Base-by-base conservation (phyloP, 1,284 basidiomycete species). In the Rhodotorula sp. region DNA sequence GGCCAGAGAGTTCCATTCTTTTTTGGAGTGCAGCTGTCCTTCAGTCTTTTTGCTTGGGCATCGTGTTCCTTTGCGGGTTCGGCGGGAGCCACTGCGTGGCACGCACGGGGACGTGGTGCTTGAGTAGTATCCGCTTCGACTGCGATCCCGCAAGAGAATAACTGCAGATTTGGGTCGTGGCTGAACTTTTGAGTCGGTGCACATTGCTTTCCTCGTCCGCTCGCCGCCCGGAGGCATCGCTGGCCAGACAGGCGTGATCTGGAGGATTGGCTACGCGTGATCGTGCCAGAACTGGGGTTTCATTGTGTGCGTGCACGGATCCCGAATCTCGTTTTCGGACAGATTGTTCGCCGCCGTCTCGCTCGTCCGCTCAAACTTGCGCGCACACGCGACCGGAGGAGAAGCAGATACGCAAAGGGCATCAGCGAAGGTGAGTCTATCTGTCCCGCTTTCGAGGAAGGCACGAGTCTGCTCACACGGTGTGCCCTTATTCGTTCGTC, bases 1-100 rank as follows among this genome's bases (percentile, higher is more conserved):
- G 61, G 61, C 44, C 61, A 53, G 53, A 62, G 61, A 62, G 61
- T 4, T n/a, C 26, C 18, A 45, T 22, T 15, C 55, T 55, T 62
- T 62, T 33, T 15, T 10, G 22, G 3, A 5, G 33, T 22, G 5
- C 18, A 17, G n/a, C n/a, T n/a, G n/a, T n/a, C n/a, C n/a, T n/a
- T n/a, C n/a, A n/a, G 33, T 33, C 58, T n/a, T 51, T 51, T 37
- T 33, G 17, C n/a, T 26, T 30, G 26, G 33, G 18, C 33, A 24
- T 17, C 18, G 4, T 49, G 4, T 49, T 20, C 22, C 20, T 7
- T 33, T 33, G 33, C 33, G 33, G 33, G 33, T 33, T 33, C 33
- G 8, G 33, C 33, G 33, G 33, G 33, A 33, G 33, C 33, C 33
- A 33, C 33, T 33, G 33, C 33, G 6, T 33, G 4, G 33, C 33